phyloP scores from a whole-genome alignment of 164 flowering plant species.

The Nelumbo lutea region DNA sequence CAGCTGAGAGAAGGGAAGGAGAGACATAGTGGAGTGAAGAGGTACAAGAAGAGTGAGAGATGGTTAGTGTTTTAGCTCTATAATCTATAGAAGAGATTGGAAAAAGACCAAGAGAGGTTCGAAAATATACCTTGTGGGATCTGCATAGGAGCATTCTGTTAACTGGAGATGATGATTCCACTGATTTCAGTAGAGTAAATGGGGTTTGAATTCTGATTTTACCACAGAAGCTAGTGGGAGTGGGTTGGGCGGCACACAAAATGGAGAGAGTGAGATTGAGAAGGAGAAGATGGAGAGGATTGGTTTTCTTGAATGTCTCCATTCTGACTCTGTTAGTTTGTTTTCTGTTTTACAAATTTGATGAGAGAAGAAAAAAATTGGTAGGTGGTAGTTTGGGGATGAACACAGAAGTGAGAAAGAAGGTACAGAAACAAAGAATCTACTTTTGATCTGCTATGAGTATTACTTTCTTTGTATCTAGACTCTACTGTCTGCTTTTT shows the following conservation, averaged over 20 bases:
- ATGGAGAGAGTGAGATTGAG: conserved; percentile 12
- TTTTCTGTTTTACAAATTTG: conserved; percentile 6
- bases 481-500: too few species aligned
- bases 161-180: conserved; percentile 16
- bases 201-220: conserved; percentile 31
- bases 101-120: conserved; percentile 55
- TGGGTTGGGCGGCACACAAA: conserved; percentile 16
- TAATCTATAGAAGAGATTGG: conserved; percentile 42
- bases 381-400: conserved; percentile 1
- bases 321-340: conserved; percentile 14
- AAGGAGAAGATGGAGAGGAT: conserved; percentile 17
- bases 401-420: neutral
- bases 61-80: conserved; percentile 30
- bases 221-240: conserved; percentile 26
- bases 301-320: conserved; percentile 17
- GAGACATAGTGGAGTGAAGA: conserved; percentile 33
- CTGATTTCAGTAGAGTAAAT: conserved; percentile 19
- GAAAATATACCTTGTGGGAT: conserved; percentile 45
- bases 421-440: conserved; percentile 10
- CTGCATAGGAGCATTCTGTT: conserved; percentile 38
- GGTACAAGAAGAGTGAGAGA: conserved; percentile 38
- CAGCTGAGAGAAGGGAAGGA: conserved; percentile 41
- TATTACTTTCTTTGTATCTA: neutral
- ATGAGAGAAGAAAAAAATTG: neutral
- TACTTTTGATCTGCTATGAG: conserved; percentile 7